phyloP scores from a whole-genome alignment of 2,329 filamentous ascomycete genomes.

The Chalaropsis ovoidea region DNA sequence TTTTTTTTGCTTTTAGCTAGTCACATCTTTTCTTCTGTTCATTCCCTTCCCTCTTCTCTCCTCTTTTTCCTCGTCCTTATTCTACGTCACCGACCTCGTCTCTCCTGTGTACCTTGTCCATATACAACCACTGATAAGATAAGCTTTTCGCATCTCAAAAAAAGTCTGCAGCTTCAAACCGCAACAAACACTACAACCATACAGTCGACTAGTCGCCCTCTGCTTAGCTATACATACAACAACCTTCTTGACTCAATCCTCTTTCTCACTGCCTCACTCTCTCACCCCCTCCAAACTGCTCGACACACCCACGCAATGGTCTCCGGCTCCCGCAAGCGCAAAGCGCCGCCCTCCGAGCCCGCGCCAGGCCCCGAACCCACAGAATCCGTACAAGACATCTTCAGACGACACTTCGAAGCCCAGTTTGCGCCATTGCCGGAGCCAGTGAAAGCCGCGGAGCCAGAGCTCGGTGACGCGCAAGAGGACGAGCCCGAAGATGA shows the following conservation, averaged over 20 bases:
- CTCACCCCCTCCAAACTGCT: not conserved
- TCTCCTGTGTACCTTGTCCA: not conserved
- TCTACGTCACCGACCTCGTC: not conserved
- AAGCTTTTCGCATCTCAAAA: conserved; percentile 16
- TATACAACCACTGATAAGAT: conserved; percentile 21
- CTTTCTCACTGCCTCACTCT: too few species aligned
- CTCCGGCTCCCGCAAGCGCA: conserved; percentile 41
- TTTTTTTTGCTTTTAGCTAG: not conserved
- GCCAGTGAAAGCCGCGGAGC: conserved; percentile 28
- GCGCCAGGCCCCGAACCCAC: conserved; percentile 26
- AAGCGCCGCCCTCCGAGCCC: conserved; percentile 32
- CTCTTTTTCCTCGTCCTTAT: not conserved
- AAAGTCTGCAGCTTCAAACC: not conserved
- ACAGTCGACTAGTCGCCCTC: too few species aligned
- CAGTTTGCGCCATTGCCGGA: conserved; percentile 65
- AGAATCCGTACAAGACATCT: conserved; percentile 59
- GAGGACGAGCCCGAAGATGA: conserved; percentile 28
- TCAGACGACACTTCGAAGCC: conserved; percentile 77
- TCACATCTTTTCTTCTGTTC: not conserved
- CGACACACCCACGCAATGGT: conserved; percentile 32
- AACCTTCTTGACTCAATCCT: not conserved
- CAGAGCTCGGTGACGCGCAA: conserved; percentile 28
- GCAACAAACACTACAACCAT: not conserved
- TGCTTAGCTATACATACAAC: too few species aligned
- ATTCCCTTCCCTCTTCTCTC: too few species aligned